Conservation (phyloP, 2,329 filamentous ascomycete species). For the Ceratocystis ficicola region DNA sequence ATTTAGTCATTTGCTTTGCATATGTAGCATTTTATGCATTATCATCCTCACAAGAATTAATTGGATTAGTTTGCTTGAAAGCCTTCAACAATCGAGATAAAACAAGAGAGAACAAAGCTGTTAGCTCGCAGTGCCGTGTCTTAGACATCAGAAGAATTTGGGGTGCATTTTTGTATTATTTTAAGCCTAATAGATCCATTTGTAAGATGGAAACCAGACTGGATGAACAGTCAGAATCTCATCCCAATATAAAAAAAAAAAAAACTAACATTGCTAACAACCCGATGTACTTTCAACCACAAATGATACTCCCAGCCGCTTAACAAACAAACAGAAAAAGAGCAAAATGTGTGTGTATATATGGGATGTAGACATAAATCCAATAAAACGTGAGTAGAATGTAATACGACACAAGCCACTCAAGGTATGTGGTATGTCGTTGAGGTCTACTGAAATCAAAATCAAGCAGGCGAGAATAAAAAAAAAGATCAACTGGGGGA, state of each 20-base stretch:
- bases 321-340: background rate
- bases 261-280: background rate
- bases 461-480: background rate
- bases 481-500: background rate
- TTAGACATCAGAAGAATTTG: background rate
- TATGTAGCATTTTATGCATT: slow-evolving; percentile 10
- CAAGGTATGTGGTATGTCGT: background rate
- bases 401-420: background rate
- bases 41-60: background rate
- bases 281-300: background rate
- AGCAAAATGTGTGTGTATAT: background rate
- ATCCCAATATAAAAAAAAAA: background rate
- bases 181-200: background rate
- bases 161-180: background rate
- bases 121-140: too few relatives aligned
- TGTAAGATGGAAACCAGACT: background rate
- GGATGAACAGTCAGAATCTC: background rate
- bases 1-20: slow-evolving; percentile 4
- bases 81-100: too few relatives aligned
- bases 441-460: background rate
- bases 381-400: background rate
- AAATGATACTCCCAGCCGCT: background rate
- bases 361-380: background rate
- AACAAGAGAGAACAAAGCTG: background rate
- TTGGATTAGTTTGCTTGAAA: background rate